Evolutionary conservation across 2,329 filamentous ascomycete species (phyloP).

Genomic region (Fusarium secorum): DNA sequence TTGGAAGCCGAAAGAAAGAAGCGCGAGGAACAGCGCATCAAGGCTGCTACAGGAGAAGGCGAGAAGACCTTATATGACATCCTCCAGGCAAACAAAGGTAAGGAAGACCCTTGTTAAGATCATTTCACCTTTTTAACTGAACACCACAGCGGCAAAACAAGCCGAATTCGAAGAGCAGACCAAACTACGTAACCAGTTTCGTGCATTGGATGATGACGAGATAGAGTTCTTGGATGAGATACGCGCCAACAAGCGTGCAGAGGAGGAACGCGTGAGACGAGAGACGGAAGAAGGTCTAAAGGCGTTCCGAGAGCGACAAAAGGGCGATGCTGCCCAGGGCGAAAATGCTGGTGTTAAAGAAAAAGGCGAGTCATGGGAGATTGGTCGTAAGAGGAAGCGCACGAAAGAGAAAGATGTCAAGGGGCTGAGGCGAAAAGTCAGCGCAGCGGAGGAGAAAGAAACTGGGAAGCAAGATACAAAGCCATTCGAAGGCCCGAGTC

Average conservation of each 20-base stretch:
- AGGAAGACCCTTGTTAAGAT: not conserved
- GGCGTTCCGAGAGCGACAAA: constrained; percentile 63
- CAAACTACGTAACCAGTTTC: constrained; percentile 78
- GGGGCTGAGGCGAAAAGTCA: constrained; percentile 43
- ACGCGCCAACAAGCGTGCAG: constrained; percentile 55
- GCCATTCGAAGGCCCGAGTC: constrained; percentile 13
- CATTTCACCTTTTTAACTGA: not conserved
- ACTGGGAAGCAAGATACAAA: constrained; percentile 18
- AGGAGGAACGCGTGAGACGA: constrained; percentile 61
- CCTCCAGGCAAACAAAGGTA: constrained; percentile 83
- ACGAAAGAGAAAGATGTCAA: constrained; percentile 49
- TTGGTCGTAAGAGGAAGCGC: constrained; percentile 50
- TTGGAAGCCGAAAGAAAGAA: constrained; percentile 67
- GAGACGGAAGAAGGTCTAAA: constrained; percentile 66
- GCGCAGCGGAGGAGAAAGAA: constrained; percentile 15
- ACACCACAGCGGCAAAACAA: constrained; percentile 73
- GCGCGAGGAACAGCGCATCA: constrained; percentile 59
- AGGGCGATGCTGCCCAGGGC: constrained; percentile 33
- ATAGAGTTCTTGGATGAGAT: constrained; percentile 75
- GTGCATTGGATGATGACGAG: constrained; percentile 80
- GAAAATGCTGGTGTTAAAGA: constrained; percentile 36
- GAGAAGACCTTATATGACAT: constrained; percentile 75
- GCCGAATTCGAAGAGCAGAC: constrained; percentile 80
- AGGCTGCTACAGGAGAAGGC: constrained; percentile 52
- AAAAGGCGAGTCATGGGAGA: constrained; percentile 46